Conservation (phyloP, 176 grass and related monocot species). For the Rhipidocladum racemiflorum region DNA sequence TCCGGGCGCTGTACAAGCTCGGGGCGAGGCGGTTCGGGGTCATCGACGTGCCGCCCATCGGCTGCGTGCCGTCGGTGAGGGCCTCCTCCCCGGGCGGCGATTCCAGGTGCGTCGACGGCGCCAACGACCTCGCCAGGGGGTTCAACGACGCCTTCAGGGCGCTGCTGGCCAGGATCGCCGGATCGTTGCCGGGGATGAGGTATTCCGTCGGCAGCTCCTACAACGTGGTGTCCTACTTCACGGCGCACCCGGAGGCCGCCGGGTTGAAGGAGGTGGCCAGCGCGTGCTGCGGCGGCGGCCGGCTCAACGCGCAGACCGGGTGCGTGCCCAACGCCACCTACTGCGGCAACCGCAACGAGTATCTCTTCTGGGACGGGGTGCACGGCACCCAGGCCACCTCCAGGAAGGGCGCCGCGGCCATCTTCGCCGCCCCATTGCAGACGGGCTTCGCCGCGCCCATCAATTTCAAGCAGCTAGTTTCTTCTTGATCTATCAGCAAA, state of each 20-base stretch:
- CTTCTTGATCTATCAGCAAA: slow-evolving; percentile 15
- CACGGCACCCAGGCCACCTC: slow-evolving; percentile 53
- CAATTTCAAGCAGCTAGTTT: slow-evolving; percentile 52
- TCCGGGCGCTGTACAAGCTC: slow-evolving; percentile 26
- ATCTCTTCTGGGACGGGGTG: slow-evolving; percentile 53
- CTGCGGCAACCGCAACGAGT: slow-evolving; percentile 32
- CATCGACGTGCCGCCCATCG: slow-evolving; percentile 53
- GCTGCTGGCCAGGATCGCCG: slow-evolving; percentile 27
- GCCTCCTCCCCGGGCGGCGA: slow-evolving; percentile 21
- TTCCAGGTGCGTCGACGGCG: slow-evolving; percentile 22
- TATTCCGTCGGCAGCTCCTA: slow-evolving; percentile 61
- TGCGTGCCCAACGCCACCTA: slow-evolving; percentile 56
- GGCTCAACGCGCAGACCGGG: slow-evolving; percentile 33
- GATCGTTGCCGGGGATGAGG: slow-evolving; percentile 27
- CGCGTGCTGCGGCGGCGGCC: slow-evolving; percentile 57
- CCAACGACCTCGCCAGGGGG: slow-evolving; percentile 40
- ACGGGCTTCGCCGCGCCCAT: slow-evolving; percentile 43
- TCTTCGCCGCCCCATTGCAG: slow-evolving; percentile 35
- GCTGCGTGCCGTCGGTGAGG: slow-evolving; percentile 49
- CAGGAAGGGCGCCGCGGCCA: slow-evolving; percentile 40
- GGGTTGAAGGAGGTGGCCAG: slow-evolving; percentile 43
- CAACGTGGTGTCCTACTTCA: slow-evolving; percentile 30
- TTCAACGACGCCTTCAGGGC: slow-evolving; percentile 47
- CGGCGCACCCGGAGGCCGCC: slow-evolving; percentile 16
- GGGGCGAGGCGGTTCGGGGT: slow-evolving; percentile 46